Base-by-base conservation (phyloP, 2,329 filamentous ascomycete genomes). In the Exophiala lecanii-corni region DNA sequence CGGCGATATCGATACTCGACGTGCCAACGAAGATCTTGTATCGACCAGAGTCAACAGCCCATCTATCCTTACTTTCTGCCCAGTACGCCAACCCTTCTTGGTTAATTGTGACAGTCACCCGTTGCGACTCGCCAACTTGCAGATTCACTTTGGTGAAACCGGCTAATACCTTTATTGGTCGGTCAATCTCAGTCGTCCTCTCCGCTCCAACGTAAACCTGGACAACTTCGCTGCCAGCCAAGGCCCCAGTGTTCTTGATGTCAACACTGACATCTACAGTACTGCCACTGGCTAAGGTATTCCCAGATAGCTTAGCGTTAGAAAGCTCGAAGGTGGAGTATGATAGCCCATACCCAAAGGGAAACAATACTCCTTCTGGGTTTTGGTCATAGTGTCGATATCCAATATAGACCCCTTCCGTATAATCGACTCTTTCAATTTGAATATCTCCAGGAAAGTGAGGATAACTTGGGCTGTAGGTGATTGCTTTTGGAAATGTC, bases 151-250 rank as follows among this genome's bases (percentile, higher is more conserved):
- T 72, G 15, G 61, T 51, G 43, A 72, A 72, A 2, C 66, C 67
- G 37, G 70, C 68, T 15, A 72, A 55, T 45, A 71, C 68, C 53
- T 68, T 69, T 18, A 53, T 47, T 5, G 69, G 66, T 5, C 70
- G 63, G 0, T 12, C 10, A 4, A 36, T 33, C 20, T 13, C 6
- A 19, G 15, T 23, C n/a, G 21, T 30, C n/a, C n/a, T n/a, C 12
- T 12, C 9, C 10, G 21, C 21, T 9, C 9, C 7, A 19, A 43
- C 17, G 23, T 43, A 43, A 7, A 43, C 32, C 21, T 43, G 40
- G 7, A 43, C 15, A n/a, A 35, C 31, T 31, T 43, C 32, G 4
- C 20, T 12, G 13, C 40, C 40, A 9, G 15, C 33, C 12, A 38
- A 12, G 10, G 15, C 5, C n/a, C 40, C 40, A 16, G 34, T 26